A percentile compares a stretch with the other conserved stretches of the same genome.
These are phyloP conservation scores for Cladobotryum protrusum DNA, from an alignment of 2,329 filamentous ascomycete species.

Conservation along the genomic window DNA sequence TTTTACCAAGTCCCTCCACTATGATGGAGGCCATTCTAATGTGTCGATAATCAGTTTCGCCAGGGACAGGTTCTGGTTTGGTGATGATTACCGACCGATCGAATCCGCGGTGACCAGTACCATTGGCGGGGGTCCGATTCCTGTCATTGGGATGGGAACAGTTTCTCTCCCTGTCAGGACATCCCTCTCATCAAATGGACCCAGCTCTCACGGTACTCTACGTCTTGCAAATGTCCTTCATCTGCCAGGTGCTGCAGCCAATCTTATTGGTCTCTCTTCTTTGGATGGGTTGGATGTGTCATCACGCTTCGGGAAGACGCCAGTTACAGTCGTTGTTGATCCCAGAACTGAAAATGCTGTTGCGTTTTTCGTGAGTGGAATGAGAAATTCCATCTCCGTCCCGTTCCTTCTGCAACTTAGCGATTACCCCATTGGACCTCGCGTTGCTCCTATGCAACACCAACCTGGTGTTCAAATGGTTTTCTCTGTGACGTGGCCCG, in stretches of 20 bases:
- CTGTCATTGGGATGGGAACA: constrained; percentile 7
- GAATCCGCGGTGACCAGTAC: not conserved
- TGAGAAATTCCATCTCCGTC: not conserved
- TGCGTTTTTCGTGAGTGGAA: too few relatives aligned
- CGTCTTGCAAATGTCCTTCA: not conserved
- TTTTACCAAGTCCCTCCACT: too few relatives aligned
- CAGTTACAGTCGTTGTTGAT: too few relatives aligned
- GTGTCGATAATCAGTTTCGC: constrained; percentile 3
- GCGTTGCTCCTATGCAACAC: not conserved
- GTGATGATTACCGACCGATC: constrained; percentile 6
- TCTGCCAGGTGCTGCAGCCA: not conserved
- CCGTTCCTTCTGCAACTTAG: not conserved
- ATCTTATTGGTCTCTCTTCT: not conserved
- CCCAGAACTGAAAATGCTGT: too few relatives aligned
- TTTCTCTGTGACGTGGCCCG: not conserved
- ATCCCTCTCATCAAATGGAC: not conserved
- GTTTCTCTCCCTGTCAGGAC: constrained; percentile 6
- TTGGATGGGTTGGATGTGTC: not conserved
- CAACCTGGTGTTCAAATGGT: not conserved
- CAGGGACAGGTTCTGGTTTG: constrained; percentile 13
- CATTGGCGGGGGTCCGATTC: not conserved
- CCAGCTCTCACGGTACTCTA: not conserved
- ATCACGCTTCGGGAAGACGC: too few relatives aligned
- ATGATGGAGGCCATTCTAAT: too few relatives aligned
- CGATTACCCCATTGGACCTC: not conserved